Conservation (phyloP, 495 filamentous ascomycete species). For the Letharia columbiana region DNA sequence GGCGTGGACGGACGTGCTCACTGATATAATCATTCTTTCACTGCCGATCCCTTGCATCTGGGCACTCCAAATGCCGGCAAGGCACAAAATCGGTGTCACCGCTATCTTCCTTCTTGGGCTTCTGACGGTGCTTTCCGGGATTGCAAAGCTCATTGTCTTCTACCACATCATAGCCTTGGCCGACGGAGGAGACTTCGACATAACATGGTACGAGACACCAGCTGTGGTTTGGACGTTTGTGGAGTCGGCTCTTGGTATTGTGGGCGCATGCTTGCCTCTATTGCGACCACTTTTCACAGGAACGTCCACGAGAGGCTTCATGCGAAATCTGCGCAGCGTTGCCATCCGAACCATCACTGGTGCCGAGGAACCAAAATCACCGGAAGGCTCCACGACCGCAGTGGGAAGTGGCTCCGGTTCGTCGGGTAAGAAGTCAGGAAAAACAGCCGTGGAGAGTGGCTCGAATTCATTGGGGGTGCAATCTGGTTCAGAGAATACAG, state of each 20-base stretch:
- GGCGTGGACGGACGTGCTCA: constrained; percentile 12
- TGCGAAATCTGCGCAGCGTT: constrained; percentile 7
- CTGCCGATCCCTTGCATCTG: constrained; percentile 10
- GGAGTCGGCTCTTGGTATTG: constrained; percentile 36
- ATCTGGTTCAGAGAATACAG: constrained; percentile 1
- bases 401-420: constrained; percentile 1
- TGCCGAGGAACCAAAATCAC: neutral
- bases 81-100: constrained; percentile 18
- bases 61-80: constrained; percentile 17
- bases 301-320: neutral
- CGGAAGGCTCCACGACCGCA: constrained; percentile 5
- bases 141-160: constrained; percentile 10
- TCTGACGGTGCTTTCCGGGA: constrained; percentile 19
- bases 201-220: constrained; percentile 20
- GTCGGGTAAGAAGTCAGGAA: neutral
- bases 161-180: constrained; percentile 23
- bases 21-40: constrained; percentile 4
- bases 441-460: neutral
- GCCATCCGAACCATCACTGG: constrained; percentile 3
- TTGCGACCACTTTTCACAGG: constrained; percentile 18
- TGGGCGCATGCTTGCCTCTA: constrained; percentile 39
- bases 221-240: constrained; percentile 32
- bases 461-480: neutral
- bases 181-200: neutral
- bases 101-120: constrained; percentile 24